Evolutionary conservation across 2,329 filamentous ascomycete species (phyloP).

Genomic region (Onygenales sp.): DNA sequence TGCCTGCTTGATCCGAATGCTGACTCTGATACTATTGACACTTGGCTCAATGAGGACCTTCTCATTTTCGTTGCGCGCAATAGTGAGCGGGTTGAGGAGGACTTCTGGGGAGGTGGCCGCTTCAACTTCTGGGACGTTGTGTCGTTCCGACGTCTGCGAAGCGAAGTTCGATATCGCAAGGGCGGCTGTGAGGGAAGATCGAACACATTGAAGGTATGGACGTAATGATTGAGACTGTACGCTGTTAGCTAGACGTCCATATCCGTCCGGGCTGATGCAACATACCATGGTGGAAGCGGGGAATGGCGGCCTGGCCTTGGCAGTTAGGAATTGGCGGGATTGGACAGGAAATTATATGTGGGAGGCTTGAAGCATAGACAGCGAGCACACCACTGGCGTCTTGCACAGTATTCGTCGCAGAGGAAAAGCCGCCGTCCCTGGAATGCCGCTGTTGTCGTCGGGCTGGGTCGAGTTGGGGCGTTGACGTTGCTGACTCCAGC

Average conservation of each 20-base stretch:
- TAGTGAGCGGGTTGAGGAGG: conserved; percentile 77
- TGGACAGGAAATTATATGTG: not conserved
- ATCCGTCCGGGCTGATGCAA: not conserved
- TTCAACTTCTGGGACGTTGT: conserved; percentile 98
- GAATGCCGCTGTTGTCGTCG: not conserved
- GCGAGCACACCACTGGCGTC: not conserved
- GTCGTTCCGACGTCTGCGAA: conserved; percentile 88
- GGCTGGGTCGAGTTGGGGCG: conserved; percentile 6
- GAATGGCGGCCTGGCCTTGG: not conserved
- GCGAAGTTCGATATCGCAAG: conserved; percentile 95
- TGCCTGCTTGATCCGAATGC: conserved; percentile 98
- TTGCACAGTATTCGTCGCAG: not conserved
- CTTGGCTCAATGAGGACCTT: conserved; percentile 91
- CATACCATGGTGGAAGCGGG: conserved; percentile 11
- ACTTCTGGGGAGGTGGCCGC: conserved; percentile 88
- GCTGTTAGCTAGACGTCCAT: conserved; percentile 3
- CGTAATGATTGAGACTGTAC: conserved; percentile 85
- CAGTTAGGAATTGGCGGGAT: not conserved
- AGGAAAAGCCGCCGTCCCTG: not conserved
- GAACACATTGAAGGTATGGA: conserved; percentile 92
- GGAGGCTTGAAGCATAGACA: not conserved
- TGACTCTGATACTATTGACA: conserved; percentile 93
- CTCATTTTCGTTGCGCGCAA: conserved; percentile 95
- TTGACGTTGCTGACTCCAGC: conserved; percentile 7
- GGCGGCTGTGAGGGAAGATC: conserved; percentile 85